Evolutionary conservation across 306 rosid genomes (phyloP).

Genomic region (Trifolium pratense): DNA sequence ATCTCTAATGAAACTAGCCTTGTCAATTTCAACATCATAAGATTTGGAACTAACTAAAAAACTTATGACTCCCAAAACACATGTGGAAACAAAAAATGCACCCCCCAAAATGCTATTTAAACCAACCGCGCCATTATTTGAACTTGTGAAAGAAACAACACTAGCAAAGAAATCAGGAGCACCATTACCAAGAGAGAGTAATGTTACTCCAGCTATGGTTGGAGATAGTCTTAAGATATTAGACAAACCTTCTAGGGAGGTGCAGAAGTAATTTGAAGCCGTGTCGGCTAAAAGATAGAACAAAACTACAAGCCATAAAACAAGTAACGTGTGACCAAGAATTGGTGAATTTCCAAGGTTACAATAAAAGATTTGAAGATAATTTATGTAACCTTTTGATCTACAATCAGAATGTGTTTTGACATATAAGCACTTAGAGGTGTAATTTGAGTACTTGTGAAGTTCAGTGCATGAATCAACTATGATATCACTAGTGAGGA

Average conservation of each 20-base stretch:
- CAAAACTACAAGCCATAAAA: conserved; percentile 33
- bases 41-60: conserved; percentile 11
- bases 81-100: conserved; percentile 42
- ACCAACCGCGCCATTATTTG: conserved; percentile 43
- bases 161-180: conserved; percentile 45
- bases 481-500: conserved; percentile 31
- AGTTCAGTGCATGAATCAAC: conserved; percentile 39
- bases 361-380: conserved; percentile 40
- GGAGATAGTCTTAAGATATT: conserved; percentile 36
- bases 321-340: conserved; percentile 28
- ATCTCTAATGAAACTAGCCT: conserved; percentile 45
- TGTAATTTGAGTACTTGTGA: conserved; percentile 37
- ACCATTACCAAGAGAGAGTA: conserved; percentile 41
- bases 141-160: conserved; percentile 47
- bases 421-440: conserved; percentile 38
- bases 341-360: conserved; percentile 36
- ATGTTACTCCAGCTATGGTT: conserved; percentile 42
- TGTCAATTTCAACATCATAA: conserved; percentile 35
- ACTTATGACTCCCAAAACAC: conserved; percentile 42
- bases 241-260: conserved; percentile 38
- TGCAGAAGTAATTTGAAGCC: conserved; percentile 44
- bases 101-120: conserved; percentile 42
- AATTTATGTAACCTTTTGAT: conserved; percentile 42
- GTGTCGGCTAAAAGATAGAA: conserved; percentile 42
- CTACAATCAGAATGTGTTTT: conserved; percentile 37